Conservation (phyloP, 2,329 filamentous ascomycete species). For the Ambrosiella beaveri region DNA sequence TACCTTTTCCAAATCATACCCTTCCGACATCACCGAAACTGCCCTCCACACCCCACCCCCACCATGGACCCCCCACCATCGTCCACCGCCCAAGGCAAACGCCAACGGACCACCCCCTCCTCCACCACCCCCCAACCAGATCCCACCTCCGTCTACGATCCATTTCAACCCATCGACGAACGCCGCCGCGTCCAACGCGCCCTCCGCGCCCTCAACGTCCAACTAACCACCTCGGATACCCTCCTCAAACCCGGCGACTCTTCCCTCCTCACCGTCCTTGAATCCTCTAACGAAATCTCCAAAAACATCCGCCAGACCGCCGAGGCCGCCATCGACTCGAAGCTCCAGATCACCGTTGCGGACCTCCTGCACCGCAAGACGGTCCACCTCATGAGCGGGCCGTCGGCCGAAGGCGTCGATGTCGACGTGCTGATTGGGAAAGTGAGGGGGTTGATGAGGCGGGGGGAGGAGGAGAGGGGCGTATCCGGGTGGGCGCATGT, state of each 20-base stretch:
- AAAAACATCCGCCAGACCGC: constrained; percentile 66
- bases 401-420: constrained; percentile 58
- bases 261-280: constrained; percentile 49
- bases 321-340: constrained; percentile 79
- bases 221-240: constrained; percentile 30
- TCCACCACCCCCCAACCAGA: constrained; percentile 52
- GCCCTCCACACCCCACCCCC: not conserved
- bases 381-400: constrained; percentile 54
- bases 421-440: constrained; percentile 85
- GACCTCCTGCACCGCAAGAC: constrained; percentile 69
- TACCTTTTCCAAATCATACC: not conserved
- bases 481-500: constrained; percentile 75
- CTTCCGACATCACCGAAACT: not conserved
- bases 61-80: not conserved
- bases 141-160: constrained; percentile 48
- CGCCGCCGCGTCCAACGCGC: constrained; percentile 52
- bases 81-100: not conserved
- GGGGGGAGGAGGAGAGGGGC: constrained; percentile 41
- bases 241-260: constrained; percentile 21
- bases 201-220: constrained; percentile 48
- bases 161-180: constrained; percentile 61
- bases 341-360: constrained; percentile 63
- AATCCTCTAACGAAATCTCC: constrained; percentile 47
- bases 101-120: not conserved
- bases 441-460: constrained; percentile 72